Conservation (phyloP, 176 grass and related monocot genomes). For the Aegilops sharonensis region DNA sequence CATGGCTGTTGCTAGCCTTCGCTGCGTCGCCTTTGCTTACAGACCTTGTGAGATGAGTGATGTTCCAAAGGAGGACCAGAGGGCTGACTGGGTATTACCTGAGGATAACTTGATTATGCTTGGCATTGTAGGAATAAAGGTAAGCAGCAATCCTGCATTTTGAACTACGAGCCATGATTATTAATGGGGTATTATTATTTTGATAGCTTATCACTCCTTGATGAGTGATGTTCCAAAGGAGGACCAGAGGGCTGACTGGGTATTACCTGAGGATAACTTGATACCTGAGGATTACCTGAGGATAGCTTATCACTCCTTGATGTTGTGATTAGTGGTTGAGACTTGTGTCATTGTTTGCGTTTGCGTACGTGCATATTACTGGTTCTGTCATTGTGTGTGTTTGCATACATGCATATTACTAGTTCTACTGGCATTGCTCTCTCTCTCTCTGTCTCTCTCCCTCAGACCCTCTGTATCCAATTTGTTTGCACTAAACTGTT, state of each 20-base stretch:
- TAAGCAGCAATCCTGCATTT: slow-evolving; percentile 13
- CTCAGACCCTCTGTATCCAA: neutral
- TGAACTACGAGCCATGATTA: neutral
- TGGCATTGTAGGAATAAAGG: slow-evolving; percentile 91
- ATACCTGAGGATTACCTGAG: too few species aligned
- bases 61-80: slow-evolving; percentile 80
- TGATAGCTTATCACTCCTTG: neutral
- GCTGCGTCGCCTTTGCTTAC: slow-evolving; percentile 90
- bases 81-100: slow-evolving; percentile 68
- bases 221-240: neutral
- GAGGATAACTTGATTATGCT: slow-evolving; percentile 79
- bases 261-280: too few species aligned
- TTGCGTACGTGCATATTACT: neutral
- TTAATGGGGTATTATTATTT: slow-evolving; percentile 13
- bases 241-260: too few species aligned
- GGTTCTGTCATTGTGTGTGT: neutral
- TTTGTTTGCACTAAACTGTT: neutral
- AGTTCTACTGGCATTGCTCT: neutral
- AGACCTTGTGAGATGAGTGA: slow-evolving; percentile 50
- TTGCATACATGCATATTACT: neutral
- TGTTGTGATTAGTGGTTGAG: neutral
- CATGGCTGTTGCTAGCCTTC: slow-evolving; percentile 78
- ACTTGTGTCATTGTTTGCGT: neutral
- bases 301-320: neutral
- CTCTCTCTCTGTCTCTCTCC: neutral